Evolutionary conservation across 768 basidiomycete genomes (phyloP).

Genomic region (Sistotremastrum suecicum): DNA sequence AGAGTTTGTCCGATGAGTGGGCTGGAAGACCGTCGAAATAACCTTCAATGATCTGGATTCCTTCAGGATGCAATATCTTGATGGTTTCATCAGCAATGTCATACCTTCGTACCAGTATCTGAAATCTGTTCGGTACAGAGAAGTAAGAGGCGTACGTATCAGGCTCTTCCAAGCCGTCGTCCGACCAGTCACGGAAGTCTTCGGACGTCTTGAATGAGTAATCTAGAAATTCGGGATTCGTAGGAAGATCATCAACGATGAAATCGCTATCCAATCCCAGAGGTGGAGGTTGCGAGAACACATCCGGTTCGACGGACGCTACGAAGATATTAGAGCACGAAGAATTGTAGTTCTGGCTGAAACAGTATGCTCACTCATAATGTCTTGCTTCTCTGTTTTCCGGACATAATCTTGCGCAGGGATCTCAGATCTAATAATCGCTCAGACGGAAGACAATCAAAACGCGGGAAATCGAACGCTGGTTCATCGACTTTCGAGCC

Average conservation of each 20-base stretch:
- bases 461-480: neutral
- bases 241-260: conserved; percentile 84
- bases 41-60: conserved; percentile 57
- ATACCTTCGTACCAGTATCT: conserved; percentile 16
- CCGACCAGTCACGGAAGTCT: conserved; percentile 55
- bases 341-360: neutral
- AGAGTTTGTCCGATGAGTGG: conserved; percentile 29
- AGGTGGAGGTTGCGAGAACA: conserved; percentile 63
- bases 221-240: conserved; percentile 78
- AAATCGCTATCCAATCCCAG: conserved; percentile 74
- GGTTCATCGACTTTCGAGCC: neutral
- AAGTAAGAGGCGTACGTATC: conserved; percentile 13
- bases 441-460: neutral
- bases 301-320: conserved; percentile 73
- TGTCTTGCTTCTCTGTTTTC: too few species aligned
- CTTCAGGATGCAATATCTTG: conserved; percentile 50
- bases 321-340: neutral
- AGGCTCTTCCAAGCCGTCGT: conserved; percentile 63
- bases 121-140: neutral
- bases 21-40: conserved; percentile 56
- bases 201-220: conserved; percentile 67
- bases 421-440: neutral
- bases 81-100: conserved; percentile 76
- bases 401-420: too few species aligned
- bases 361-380: neutral